Evolutionary conservation across 768 basidiomycete genomes (phyloP), one percentile per base, ranked within the genome.

Genomic region (Strobilomyces confusus): DNA sequence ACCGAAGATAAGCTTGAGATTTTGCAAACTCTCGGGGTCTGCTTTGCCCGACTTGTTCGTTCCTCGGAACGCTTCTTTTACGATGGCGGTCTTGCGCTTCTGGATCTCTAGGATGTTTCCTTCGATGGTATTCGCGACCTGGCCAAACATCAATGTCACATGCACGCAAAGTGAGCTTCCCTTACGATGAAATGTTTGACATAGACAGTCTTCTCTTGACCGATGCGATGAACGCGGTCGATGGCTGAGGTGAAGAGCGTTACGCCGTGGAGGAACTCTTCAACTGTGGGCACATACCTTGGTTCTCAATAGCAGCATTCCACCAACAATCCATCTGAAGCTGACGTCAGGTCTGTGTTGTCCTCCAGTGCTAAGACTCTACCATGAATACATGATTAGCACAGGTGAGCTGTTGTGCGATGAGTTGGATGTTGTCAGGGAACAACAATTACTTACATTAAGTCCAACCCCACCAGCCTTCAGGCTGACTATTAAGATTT

Each of bases 401-500:
- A 13, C 76, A 79, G 23, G 91, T 91, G 50, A 92, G 70, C 86
- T 87, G 48, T 58, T 36, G 37, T 8, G 34, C 19, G 45, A 47
- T 52, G 20, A 48, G 56, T 36, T 34, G 34, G 32, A 30, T 42
- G 19, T 51, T n/a, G 22, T 33, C 8, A 23, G 22, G 5, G 38
- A 52, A 38, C 30, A 51, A 30, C 13, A 19, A 38, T 30, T 17
- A 67, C 81, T 61, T 63, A 92, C 84, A 66, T 95, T 94, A 51
- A 95, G 66, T 0, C 94, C 95, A 22, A 94, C 92, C 23, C 95
- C 95, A 25, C 94, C 95, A 5, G 95, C 95, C 67, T 91, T 93
- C 67, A 93, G 68, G 63, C 87, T 89, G 43, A 92, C 73, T 42
- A 91, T 79, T 23, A 92, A 66, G 11, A 95, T 76, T 66, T 92